Evolutionary conservation across 139 green algal species (phyloP), one percentile per base, ranked within the genome.

Genomic region (Coccomyxa sp.): DNA sequence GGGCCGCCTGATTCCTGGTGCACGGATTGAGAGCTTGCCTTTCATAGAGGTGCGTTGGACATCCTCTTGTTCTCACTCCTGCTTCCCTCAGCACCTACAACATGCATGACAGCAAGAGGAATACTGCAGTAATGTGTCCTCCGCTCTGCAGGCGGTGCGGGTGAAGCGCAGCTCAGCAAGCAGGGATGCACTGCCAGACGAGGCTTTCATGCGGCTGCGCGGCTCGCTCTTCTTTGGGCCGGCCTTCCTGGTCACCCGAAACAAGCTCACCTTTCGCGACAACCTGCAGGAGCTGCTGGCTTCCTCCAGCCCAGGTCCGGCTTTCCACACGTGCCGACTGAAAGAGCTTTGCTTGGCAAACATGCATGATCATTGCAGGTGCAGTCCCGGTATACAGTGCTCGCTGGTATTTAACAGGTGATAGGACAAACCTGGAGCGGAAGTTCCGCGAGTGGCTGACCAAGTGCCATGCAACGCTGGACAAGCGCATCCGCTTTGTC

Each of bases 191-290:
- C 79, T 96, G 31, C 93, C 93, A 17, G 92, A 96, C 51, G 92
- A 94, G 67, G 91, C 90, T 0, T 95, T 96, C 80, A 32, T 68
- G n/a, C 87, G 93, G 25, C 63, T 93, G 66, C 85, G 93, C 0
- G 93, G 93, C 60, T 87, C 90, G 18, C 93, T 97, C 17, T 97
- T 97, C 88, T 93, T 96, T 67, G 93, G 93, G 16, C 92, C 93
- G 0, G 82, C 81, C 30, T 97, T 94, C 85, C 83, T 84, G 18
- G 93, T 96, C 28, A 96, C 93, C 10, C 90, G 93, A 84, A 96
- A 96, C 91, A 96, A 88, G 86, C 87, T 91, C 13, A 82, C 80
- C 77, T 93, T 93, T 76, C 79, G 93, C 0, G 93, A 97, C 89
- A 91, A 94, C 85, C 83, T 97, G 78, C 67, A 68, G 4, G 82